These are phyloP conservation scores for Parathielavia appendiculata DNA, from an alignment of 495 filamentous ascomycete genomes.

Conservation along the genomic window DNA sequence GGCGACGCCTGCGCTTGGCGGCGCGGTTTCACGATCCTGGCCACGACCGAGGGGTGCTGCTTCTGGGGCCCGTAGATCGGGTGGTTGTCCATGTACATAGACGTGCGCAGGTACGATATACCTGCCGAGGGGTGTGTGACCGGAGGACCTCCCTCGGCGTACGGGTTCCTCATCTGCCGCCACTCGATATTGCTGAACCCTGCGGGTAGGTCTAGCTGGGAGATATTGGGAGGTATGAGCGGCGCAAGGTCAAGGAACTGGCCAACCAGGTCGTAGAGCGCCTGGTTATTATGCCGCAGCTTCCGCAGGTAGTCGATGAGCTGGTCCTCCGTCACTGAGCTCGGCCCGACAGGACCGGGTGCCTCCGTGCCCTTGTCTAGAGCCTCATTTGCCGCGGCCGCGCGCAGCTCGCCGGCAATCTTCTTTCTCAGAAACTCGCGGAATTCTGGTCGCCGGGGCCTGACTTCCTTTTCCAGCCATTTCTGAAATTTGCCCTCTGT, in stretches of 20 bases:
- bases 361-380: slow-evolving; percentile 44
- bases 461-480: slow-evolving; percentile 59
- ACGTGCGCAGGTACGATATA: slow-evolving; percentile 73
- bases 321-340: slow-evolving; percentile 54
- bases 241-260: slow-evolving; percentile 54
- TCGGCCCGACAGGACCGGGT: slow-evolving; percentile 26
- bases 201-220: neutral
- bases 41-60: slow-evolving; percentile 56
- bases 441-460: slow-evolving; percentile 57
- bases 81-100: slow-evolving; percentile 68
- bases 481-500: slow-evolving; percentile 63
- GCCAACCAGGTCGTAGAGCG: slow-evolving; percentile 45
- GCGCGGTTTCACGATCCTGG: slow-evolving; percentile 61
- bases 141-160: slow-evolving; percentile 60
- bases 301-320: slow-evolving; percentile 55
- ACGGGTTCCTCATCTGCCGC: slow-evolving; percentile 36
- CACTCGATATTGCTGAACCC: slow-evolving; percentile 14
- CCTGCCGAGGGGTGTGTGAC: slow-evolving; percentile 90
- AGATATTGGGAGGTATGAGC: slow-evolving; percentile 20
- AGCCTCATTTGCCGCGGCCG: slow-evolving; percentile 39
- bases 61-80: slow-evolving; percentile 74
- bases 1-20: slow-evolving; percentile 9
- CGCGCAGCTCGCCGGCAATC: slow-evolving; percentile 42
- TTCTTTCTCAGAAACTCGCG: slow-evolving; percentile 51
- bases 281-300: slow-evolving; percentile 49